phyloP scores from a whole-genome alignment of 768 basidiomycete species.

The Mycena amicta region DNA sequence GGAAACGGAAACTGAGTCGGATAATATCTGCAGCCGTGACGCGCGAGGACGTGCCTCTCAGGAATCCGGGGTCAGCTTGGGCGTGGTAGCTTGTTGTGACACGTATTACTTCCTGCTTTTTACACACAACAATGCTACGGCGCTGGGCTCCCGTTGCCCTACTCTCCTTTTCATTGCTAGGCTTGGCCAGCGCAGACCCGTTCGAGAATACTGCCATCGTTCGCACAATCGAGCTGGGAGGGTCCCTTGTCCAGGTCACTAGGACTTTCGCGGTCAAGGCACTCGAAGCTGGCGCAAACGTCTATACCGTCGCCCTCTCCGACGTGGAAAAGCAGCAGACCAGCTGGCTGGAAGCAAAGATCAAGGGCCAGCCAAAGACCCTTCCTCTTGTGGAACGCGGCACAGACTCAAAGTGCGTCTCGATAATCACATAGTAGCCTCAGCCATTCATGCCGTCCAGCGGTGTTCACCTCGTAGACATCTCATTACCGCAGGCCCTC shows the following conservation, averaged over 20 bases:
- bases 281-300: conserved; percentile 57
- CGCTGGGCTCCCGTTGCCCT: conserved; percentile 43
- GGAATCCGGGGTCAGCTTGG: conserved; percentile 74
- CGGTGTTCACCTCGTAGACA: conserved; percentile 56
- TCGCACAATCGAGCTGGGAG: conserved; percentile 87
- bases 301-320: conserved; percentile 71
- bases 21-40: conserved; percentile 81
- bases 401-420: conserved; percentile 54
- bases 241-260: conserved; percentile 83
- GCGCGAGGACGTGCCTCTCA: conserved; percentile 78
- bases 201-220: conserved; percentile 92
- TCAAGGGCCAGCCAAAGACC: conserved; percentile 69
- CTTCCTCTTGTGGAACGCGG: conserved; percentile 54
- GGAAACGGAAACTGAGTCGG: conserved; percentile 67
- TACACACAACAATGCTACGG: conserved; percentile 45
- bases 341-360: conserved; percentile 76
- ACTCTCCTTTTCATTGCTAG: conserved; percentile 50
- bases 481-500: conserved; percentile 64
- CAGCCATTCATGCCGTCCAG: conserved; percentile 26
- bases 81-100: conserved; percentile 59
- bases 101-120: conserved; percentile 9
- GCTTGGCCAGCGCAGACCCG: conserved; percentile 40
- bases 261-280: conserved; percentile 87
- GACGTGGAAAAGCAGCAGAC: conserved; percentile 64
- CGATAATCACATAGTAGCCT: too few relatives aligned